phyloP scores from a whole-genome alignment of 306 rosid genomes.

The Acacia acuminata region DNA sequence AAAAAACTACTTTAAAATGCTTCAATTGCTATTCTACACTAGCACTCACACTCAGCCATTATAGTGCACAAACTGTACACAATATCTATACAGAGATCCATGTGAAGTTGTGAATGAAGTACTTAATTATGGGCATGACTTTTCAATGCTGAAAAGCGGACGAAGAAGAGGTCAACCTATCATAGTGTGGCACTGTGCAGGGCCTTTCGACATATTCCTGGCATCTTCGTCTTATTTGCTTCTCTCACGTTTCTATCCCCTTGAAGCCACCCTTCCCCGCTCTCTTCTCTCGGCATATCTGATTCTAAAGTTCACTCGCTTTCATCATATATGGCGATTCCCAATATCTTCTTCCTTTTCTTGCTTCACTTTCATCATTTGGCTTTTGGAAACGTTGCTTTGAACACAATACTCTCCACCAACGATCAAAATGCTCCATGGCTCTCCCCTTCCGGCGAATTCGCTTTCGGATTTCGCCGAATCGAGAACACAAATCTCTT shows the following conservation, averaged over 20 bases:
- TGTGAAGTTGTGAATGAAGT: too few species aligned
- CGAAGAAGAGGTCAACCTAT: neutral
- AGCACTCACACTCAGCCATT: too few species aligned
- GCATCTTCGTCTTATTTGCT: neutral
- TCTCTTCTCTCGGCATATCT: neutral
- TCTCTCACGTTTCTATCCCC: neutral
- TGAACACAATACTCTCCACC: constrained; percentile 25
- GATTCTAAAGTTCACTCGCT: neutral
- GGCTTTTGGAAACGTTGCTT: constrained; percentile 1
- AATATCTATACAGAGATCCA: too few species aligned
- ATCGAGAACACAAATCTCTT: constrained; percentile 13
- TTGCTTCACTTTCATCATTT: neutral
- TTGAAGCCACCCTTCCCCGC: neutral
- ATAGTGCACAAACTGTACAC: too few species aligned
- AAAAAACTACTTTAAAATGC: too few species aligned
- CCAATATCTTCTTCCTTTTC: constrained; percentile 5
- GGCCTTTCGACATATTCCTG: neutral
- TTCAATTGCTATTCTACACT: too few species aligned
- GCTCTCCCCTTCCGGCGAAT: constrained; percentile 42
- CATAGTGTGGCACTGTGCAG: neutral
- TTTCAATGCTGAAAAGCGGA: neutral
- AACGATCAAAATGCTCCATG: constrained; percentile 12
- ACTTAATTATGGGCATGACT: too few species aligned
- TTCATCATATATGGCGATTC: constrained; percentile 19
- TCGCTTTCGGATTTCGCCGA: constrained; percentile 56